These are phyloP conservation scores for Pterothamnion heteromorphum DNA, from an alignment of 31 red algal species.

Conservation along the genomic window DNA sequence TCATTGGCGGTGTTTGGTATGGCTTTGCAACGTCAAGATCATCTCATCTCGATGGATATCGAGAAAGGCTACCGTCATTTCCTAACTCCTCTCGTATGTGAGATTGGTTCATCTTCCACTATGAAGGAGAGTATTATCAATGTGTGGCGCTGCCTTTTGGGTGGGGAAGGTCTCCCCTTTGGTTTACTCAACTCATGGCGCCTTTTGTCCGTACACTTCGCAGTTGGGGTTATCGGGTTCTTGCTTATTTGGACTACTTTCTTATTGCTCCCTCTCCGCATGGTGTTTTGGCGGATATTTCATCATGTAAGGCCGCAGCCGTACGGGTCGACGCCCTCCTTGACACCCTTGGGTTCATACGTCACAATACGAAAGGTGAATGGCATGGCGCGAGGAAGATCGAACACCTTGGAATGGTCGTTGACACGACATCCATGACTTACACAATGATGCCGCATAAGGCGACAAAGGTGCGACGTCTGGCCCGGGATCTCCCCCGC, in stretches of 20 bases:
- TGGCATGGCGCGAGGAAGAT: background rate
- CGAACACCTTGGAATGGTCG: constrained; percentile 18
- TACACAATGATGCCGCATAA: constrained; percentile 6
- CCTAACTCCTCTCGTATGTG: too few relatives aligned
- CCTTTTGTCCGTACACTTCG: constrained; percentile 12
- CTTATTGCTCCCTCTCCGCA: background rate
- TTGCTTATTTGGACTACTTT: constrained; percentile 1
- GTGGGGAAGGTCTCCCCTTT: constrained; percentile 44
- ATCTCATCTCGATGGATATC: constrained; percentile 32
- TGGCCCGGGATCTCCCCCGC: background rate
- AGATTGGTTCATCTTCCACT: constrained; percentile 54
- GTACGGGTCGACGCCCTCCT: background rate
- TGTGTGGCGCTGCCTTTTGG: constrained; percentile 50
- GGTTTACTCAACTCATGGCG: constrained; percentile 49
- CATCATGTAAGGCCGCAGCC: background rate
- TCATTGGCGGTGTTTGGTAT: too few relatives aligned
- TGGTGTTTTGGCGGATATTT: background rate
- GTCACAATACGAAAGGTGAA: constrained; percentile 20
- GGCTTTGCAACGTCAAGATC: constrained; percentile 52
- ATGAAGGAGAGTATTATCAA: constrained; percentile 42
- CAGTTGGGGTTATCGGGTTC: background rate
- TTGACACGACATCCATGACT: constrained; percentile 1
- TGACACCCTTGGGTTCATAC: background rate
- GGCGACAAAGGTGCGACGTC: background rate
- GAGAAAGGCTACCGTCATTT: constrained; percentile 49